Evolutionary conservation across 1,284 basidiomycete genomes (phyloP).

Genomic region (Porphyrellus sp.): DNA sequence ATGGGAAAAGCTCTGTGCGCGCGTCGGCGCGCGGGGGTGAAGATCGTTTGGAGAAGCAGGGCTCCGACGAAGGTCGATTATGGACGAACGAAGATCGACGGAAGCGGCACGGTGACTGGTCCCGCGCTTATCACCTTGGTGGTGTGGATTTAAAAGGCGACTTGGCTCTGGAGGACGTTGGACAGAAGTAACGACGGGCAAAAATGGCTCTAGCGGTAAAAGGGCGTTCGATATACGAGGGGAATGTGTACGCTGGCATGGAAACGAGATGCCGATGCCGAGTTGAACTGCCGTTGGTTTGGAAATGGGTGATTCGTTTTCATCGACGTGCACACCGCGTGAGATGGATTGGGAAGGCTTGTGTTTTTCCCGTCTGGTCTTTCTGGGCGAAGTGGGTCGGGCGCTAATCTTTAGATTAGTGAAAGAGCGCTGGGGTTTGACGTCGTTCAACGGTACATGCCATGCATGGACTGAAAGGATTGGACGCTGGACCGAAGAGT

Average conservation of each 20-base stretch:
- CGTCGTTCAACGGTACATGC: not conserved
- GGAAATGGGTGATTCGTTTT: slow-evolving; percentile 20
- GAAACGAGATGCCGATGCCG: slow-evolving; percentile 15
- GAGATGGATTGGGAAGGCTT: not conserved
- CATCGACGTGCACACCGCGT: slow-evolving; percentile 11
- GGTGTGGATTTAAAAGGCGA: slow-evolving; percentile 6
- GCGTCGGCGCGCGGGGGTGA: slow-evolving; percentile 5
- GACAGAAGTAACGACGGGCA: not conserved
- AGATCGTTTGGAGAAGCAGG: slow-evolving; percentile 28
- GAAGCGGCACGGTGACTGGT: slow-evolving; percentile 19
- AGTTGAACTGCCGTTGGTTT: not conserved
- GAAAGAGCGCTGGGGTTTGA: not conserved
- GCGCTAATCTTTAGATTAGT: not conserved
- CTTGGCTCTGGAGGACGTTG: slow-evolving; percentile 6
- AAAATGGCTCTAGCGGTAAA: not conserved
- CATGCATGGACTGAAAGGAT: slow-evolving; percentile 9
- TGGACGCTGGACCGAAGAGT: slow-evolving; percentile 4
- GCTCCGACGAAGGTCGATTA: not conserved
- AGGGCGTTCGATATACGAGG: slow-evolving; percentile 15
- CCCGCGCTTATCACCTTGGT: slow-evolving; percentile 16
- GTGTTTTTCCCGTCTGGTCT: slow-evolving; percentile 8
- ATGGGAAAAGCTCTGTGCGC: slow-evolving; percentile 16
- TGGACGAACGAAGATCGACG: slow-evolving; percentile 18
- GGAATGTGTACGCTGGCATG: slow-evolving; percentile 10
- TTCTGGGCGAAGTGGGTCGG: slow-evolving; percentile 3